Base-by-base conservation (phyloP, 148 eudicot genomes). In the Chenopodium formosanum region DNA sequence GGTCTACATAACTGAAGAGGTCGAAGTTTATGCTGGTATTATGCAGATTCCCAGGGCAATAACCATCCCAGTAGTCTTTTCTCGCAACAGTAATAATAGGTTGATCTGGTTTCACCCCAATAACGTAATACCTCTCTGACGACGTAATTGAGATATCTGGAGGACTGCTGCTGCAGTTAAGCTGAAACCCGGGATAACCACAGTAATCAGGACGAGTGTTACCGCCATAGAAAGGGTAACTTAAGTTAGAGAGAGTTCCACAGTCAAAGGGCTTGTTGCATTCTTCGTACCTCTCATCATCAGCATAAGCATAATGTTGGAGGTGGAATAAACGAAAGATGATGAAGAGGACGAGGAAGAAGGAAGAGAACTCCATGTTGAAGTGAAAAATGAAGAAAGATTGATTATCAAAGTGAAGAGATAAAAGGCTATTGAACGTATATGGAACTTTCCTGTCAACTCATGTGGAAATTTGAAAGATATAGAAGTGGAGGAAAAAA, bases 211-310 rank as follows among this genome's bases (percentile, higher is more conserved):
- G 88, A 53, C 89, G 84, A 44, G 0, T 58, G 4, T 22, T 3
- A 46, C 73, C 77, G 13, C 73, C 89, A 63, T 79, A 90, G 76
- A 91, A 91, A 78, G 97, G 97, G 56, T 90, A 93, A 2, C 62
- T n/a, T 12, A 88, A 60, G 69, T 70, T 71, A 7, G 17, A 22
- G 13, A 89, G 1, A 67, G 29, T 46, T 29, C 87, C 89, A 70
- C 97, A 91, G 9, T 74, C 48, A 46, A 85, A 81, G 2, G 70
- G n/a, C 69, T 78, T 62, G 3, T 65, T 60, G 76, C 94, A 93
- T 52, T 53, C 67, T 62, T 67, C 66, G 66, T 84, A 88, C 75
- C 64, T 75, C 1, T 80, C 52, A 1, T 83, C 76, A 52, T 44
- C 68, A 7, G 85, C 85, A 13, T 46, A 71, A 5, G 81, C 62